Conservation (phyloP, 352 stramenopile species). For the Phytophthora agathidicida region DNA sequence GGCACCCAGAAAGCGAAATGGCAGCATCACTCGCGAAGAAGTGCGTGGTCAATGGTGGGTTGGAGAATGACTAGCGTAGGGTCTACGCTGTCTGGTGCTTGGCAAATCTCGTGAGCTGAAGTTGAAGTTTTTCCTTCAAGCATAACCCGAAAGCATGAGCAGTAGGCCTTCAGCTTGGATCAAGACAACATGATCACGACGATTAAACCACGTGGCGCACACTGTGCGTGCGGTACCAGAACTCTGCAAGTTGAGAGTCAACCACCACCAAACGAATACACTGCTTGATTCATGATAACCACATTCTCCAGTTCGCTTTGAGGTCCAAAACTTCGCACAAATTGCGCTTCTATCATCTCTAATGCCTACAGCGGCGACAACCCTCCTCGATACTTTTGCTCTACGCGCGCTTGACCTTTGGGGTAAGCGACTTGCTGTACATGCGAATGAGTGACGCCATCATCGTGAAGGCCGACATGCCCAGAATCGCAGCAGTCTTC, state of each 20-base stretch:
- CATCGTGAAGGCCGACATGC: slow-evolving; percentile 64
- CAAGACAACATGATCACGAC: too few relatives aligned
- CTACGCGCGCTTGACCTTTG: slow-evolving; percentile 72
- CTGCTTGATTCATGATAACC: too few relatives aligned
- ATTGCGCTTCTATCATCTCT: slow-evolving; percentile 1
- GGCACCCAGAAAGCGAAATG: background rate
- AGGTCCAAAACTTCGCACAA: slow-evolving; percentile 5
- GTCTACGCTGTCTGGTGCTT: background rate
- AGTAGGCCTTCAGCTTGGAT: slow-evolving; percentile 6
- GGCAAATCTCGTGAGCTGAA: slow-evolving; percentile 9
- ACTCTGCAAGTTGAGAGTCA: too few relatives aligned
- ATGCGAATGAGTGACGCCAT: slow-evolving; percentile 65
- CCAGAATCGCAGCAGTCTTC: slow-evolving; percentile 63
- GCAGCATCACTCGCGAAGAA: slow-evolving; percentile 5
- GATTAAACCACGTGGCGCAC: too few relatives aligned
- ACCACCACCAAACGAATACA: too few relatives aligned
- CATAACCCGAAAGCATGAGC: slow-evolving; percentile 17
- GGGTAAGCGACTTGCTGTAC: slow-evolving; percentile 63
- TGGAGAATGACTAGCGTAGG: slow-evolving; percentile 3
- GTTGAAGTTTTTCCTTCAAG: slow-evolving; percentile 18
- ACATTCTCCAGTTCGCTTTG: too few relatives aligned
- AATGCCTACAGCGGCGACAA: background rate
- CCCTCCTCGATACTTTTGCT: background rate
- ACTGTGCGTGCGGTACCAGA: too few relatives aligned
- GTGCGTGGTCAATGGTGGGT: slow-evolving; percentile 8